Evolutionary conservation across 2,329 filamentous ascomycete species (phyloP), one percentile per base, ranked within the genome.

Genomic region (Trichoderma sp.): DNA sequence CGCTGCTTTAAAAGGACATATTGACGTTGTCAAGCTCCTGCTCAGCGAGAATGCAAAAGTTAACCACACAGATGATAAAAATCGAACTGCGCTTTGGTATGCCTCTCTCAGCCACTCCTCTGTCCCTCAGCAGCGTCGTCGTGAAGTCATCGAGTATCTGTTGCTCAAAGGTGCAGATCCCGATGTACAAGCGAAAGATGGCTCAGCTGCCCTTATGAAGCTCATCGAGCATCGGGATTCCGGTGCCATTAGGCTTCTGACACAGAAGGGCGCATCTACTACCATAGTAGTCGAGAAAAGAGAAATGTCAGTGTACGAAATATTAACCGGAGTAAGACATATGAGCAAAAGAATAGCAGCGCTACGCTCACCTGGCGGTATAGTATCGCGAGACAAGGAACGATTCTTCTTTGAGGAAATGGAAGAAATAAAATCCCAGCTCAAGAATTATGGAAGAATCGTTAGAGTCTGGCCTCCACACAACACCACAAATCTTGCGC

Each of bases 31-130:
- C 34, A 66, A 68, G 63, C 56, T 67, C 36, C 62, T 71, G 6
- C 15, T 66, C 28, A 5, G 8, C 4, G 51, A 61, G 30, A 56
- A 56, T 6, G 70, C 70, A 34, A 28, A 67, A 12, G 70, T 71
- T 14, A 67, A 71, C 39, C 61, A 39, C n/a, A 0, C 39, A 36
- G 26, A 64, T 62, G 57, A 61, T 8, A 39, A 53, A 3, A 24
- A 43, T 28, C 70, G 70, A 4, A 71, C 34, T 9, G 51, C 39
- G 8, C 39, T 71, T 11, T 71, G 70, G 70, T 61, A 67, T 21
- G 64, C 64, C 14, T 24, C 47, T 18, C 1, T 26, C 0, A 26
- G n/a, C 21, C 8, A 26, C 5, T 12, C 62, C 3, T 51, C 51
- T 6, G 47, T 71, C 26, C 32, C 26, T 12, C 24, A 47, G 32